phyloP scores from a whole-genome alignment of 768 basidiomycete species.

The Candolleomyces eurysporus region DNA sequence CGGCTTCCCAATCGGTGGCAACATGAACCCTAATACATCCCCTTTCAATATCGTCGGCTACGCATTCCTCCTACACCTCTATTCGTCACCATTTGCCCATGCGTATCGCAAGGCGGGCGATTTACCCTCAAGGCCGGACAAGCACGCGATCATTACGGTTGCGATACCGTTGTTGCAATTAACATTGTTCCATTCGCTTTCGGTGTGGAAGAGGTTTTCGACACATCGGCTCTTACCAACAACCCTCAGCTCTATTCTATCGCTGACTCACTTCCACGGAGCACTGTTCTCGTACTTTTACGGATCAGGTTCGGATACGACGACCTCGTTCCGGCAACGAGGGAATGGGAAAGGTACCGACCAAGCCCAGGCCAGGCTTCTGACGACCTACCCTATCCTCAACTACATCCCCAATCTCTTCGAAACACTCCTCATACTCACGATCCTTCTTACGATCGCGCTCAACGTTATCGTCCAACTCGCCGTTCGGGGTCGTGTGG shows the following conservation, averaged over 20 bases:
- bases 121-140: slow-evolving; percentile 65
- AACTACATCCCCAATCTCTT: slow-evolving; percentile 75
- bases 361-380: slow-evolving; percentile 14
- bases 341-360: slow-evolving; percentile 1
- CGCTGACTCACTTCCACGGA: slow-evolving; percentile 65
- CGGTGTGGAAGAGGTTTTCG: slow-evolving; percentile 61
- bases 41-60: slow-evolving; percentile 59
- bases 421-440: slow-evolving; percentile 57
- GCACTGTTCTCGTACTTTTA: slow-evolving; percentile 45
- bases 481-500: slow-evolving; percentile 56
- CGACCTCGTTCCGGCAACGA: background rate
- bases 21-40: slow-evolving; percentile 41
- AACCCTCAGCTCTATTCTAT: slow-evolving; percentile 54
- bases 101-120: slow-evolving; percentile 22
- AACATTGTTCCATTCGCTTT: slow-evolving; percentile 61
- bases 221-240: slow-evolving; percentile 73
- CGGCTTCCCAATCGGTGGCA: slow-evolving; percentile 32
- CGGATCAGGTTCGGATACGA: slow-evolving; percentile 8
- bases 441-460: slow-evolving; percentile 56
- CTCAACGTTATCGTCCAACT: slow-evolving; percentile 69
- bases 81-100: slow-evolving; percentile 66
- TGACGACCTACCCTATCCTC: slow-evolving; percentile 58
- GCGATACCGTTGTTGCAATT: slow-evolving; percentile 73
- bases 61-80: slow-evolving; percentile 72
- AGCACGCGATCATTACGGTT: slow-evolving; percentile 71